Conservation (phyloP, 805 yeast genomes). For the Alloascoidea hylecoeti region DNA sequence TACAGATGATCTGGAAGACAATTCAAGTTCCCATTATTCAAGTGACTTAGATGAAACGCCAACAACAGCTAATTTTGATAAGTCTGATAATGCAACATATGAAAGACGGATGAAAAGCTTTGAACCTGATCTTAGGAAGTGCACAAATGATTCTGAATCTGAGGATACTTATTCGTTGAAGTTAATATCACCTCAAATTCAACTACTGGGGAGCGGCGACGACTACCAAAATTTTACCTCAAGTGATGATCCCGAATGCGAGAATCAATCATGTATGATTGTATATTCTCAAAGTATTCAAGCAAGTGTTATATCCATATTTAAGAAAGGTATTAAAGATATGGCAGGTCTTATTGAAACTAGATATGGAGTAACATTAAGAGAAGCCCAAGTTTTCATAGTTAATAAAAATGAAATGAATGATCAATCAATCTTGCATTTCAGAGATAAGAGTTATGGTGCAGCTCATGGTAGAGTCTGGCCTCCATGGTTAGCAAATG, state of each 20-base stretch:
- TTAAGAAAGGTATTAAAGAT: constrained; percentile 27
- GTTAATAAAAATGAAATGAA: constrained; percentile 36
- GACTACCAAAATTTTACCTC: no score
- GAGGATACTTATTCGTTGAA: constrained; percentile 49
- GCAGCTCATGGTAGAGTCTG: constrained; percentile 41
- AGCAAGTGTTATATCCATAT: constrained; percentile 51
- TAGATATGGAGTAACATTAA: constrained; percentile 54
- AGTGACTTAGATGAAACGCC: no score
- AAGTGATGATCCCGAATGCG: no score
- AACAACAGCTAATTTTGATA: no score
- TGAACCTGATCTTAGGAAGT: constrained; percentile 33
- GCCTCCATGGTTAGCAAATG: constrained; percentile 88
- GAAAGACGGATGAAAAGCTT: constrained; percentile 27
- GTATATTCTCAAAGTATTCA: constrained; percentile 66
- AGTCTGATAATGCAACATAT: constrained; percentile 7
- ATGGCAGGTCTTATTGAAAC: constrained; percentile 39
- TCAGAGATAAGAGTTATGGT: constrained; percentile 45
- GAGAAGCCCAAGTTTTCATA: constrained; percentile 61
- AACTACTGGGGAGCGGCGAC: constrained; percentile 42
- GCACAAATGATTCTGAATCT: constrained; percentile 21
- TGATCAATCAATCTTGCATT: constrained; percentile 24
- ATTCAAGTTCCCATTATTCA: no score
- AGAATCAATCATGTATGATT: constrained; percentile 44
- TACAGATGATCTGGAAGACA: no score
- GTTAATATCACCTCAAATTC: constrained; percentile 74